Evolutionary conservation across 1,284 basidiomycete species (phyloP), one percentile per base, ranked within the genome.

Genomic region (Ustilago nuda): DNA sequence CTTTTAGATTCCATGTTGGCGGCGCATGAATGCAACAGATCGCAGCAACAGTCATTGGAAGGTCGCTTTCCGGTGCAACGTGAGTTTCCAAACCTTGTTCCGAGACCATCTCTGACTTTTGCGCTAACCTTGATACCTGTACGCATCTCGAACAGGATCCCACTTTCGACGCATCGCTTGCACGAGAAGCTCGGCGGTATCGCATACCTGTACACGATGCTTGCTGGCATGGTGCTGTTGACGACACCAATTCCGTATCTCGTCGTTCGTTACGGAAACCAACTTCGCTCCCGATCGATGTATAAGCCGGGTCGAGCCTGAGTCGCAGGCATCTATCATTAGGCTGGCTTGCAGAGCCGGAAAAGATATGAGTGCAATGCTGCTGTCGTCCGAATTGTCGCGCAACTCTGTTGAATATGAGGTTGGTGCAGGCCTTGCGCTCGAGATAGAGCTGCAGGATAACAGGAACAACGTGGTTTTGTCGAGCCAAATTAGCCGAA

Each of bases 101-200:
- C 12, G 37, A 11, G 12, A 32, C 17, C 27, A n/a, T 8, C 36
- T 46, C 27, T 45, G 33, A n/a, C 56, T 15, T 6, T 50, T 19
- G n/a, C 13, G 27, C 53, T n/a, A 5, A 6, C 12, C 19, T 13
- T 36, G 35, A 12, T 27, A 19, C 12, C 17, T 57, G 30, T 37
- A 30, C 19, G 19, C 0, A 9, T 57, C 5, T 23, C 1, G 11
- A 45, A 54, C 54, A 71, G 68, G 12, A 63, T 76, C 19, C 73
- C 73, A 2, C 56, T 76, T 12, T 56, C 39, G 46, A 71, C 67
- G 11, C 65, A 71, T 43, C 54, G 55, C 9, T 51, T 76, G 55
- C 61, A 64, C 58, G 61, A 71, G 9, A 66, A 64, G 68, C 73
- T 76, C 7, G 73, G 68, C 2, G 73, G 73, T 33, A 61, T 76